Conservation (phyloP, 2,329 filamentous ascomycete genomes). For the Macroventuria anomochaeta region DNA sequence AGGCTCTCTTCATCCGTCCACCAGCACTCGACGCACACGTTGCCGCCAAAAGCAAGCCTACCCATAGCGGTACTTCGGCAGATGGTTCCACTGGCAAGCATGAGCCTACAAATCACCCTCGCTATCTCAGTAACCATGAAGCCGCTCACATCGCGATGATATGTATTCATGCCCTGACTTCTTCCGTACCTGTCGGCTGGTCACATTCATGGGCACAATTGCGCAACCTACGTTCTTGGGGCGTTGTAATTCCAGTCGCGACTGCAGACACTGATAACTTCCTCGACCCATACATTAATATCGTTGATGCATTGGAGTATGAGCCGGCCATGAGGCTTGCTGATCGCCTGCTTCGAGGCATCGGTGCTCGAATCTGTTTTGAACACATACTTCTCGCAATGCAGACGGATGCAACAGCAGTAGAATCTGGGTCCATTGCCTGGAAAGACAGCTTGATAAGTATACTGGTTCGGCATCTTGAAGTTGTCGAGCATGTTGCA, state of each 20-base stretch:
- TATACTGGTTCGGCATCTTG: slow-evolving; percentile 35
- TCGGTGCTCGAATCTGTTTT: slow-evolving; percentile 58
- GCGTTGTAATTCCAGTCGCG: slow-evolving; percentile 40
- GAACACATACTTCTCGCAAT: slow-evolving; percentile 54
- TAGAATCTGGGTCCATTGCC: neutral
- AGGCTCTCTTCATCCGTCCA: slow-evolving; percentile 45
- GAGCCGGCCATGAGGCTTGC: slow-evolving; percentile 59
- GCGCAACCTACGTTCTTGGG: slow-evolving; percentile 47
- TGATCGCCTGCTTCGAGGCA: slow-evolving; percentile 56
- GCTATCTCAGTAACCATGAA: slow-evolving; percentile 43
- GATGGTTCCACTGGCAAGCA: neutral
- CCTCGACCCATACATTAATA: slow-evolving; percentile 41
- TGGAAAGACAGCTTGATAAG: slow-evolving; percentile 18
- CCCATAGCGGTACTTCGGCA: slow-evolving; percentile 19
- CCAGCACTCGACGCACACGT: slow-evolving; percentile 40
- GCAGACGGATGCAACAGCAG: neutral
- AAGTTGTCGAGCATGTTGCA: slow-evolving; percentile 30
- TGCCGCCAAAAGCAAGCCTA: slow-evolving; percentile 28
- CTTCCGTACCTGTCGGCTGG: slow-evolving; percentile 40
- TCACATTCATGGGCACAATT: slow-evolving; percentile 46
- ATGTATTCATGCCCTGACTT: slow-evolving; percentile 50
- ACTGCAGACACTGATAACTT: slow-evolving; percentile 30
- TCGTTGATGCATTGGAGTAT: slow-evolving; percentile 57
- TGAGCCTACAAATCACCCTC: neutral
- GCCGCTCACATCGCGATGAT: slow-evolving; percentile 52